Conservation (phyloP, 148 eudicot genomes). For the Fagopyrum tataricum region DNA sequence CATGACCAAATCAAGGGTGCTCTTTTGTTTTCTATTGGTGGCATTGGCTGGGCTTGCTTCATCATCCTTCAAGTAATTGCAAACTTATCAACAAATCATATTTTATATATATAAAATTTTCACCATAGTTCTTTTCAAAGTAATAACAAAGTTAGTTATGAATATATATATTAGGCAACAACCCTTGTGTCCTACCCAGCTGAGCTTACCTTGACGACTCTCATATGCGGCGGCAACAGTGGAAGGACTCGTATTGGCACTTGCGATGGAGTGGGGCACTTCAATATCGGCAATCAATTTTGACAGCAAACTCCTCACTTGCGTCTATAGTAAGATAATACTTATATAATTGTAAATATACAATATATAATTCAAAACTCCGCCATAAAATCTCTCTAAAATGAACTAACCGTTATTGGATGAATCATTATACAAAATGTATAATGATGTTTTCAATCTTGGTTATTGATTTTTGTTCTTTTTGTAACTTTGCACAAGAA, state of each 20-base stretch:
- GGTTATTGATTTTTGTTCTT: too few species aligned
- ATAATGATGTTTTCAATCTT: too few species aligned
- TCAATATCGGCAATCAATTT: slow-evolving; percentile 56
- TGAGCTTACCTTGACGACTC: slow-evolving; percentile 53
- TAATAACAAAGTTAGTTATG: too few species aligned
- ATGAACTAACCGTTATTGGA: too few species aligned
- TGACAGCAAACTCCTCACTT: slow-evolving; percentile 49
- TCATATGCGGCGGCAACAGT: slow-evolving; percentile 57
- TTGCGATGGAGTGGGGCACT: slow-evolving; percentile 35
- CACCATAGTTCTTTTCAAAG: too few species aligned
- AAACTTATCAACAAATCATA: too few species aligned
- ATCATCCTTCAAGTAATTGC: slow-evolving; percentile 10
- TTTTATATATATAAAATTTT: too few species aligned
- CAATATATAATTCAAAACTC: neutral
- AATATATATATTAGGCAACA: slow-evolving; percentile 32
- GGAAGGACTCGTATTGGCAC: slow-evolving; percentile 42
- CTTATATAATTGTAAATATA: neutral
- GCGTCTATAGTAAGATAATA: slow-evolving; percentile 44
- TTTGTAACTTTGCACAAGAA: too few species aligned
- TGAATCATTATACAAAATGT: too few species aligned
- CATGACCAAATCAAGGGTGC: slow-evolving; percentile 59
- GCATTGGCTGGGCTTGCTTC: slow-evolving; percentile 41
- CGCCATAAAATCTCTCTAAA: neutral
- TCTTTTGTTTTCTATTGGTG: slow-evolving; percentile 43
- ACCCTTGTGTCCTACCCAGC: slow-evolving; percentile 71